Base-by-base conservation (phyloP, 164 flowering plant species). In the Protea cynaroides region DNA sequence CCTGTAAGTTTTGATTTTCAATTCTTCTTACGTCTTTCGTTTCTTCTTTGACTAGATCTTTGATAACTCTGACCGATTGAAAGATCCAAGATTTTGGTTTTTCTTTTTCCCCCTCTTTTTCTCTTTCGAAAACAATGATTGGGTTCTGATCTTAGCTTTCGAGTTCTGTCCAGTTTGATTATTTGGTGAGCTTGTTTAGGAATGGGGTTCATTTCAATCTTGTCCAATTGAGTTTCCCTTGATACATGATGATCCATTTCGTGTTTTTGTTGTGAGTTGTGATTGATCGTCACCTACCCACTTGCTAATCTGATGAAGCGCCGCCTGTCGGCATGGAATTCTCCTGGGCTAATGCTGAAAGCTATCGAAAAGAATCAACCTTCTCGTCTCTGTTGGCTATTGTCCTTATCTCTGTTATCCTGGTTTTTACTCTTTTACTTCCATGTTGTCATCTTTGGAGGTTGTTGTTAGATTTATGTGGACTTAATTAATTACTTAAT, bases 351-450 rank as follows among this genome's bases (percentile, higher is more conserved):
- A 22, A 90, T 87, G 95, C 95, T 87, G 84, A 93, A 83, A 61
- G 83, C 75, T 7, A 65, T 62, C 6, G 84, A 71, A 8, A 93
- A 85, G 79, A 78, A 71, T 74, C 85, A 80, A 5, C 72, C 64
- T 0, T 68, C 77, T 50, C 80, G 96, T 3, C 63, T 90, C 56
- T 93, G 89, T 78, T 74, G 79, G 53, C 65, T 93, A 49, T 84
- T 69, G 1, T 67, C 83, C 0, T 64, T 89, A 37, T 79, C 90
- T 1, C 84, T 72, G 2, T 76, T 84, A 57, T 86, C 90, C 70
- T 93, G 98, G 98, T 51, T 81, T 50, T 61, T 85, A 60, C 59
- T 93, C 52, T 78, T 89, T 63, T 90, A 90, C 71, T 84, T 90
- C 69, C 88, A 93, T 78, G 87, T 86, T 70, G 72, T 72, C 7